Conservation (phyloP, 2,329 filamentous ascomycete genomes). For the Ophiocordyceps camponoti-rufipedis region DNA sequence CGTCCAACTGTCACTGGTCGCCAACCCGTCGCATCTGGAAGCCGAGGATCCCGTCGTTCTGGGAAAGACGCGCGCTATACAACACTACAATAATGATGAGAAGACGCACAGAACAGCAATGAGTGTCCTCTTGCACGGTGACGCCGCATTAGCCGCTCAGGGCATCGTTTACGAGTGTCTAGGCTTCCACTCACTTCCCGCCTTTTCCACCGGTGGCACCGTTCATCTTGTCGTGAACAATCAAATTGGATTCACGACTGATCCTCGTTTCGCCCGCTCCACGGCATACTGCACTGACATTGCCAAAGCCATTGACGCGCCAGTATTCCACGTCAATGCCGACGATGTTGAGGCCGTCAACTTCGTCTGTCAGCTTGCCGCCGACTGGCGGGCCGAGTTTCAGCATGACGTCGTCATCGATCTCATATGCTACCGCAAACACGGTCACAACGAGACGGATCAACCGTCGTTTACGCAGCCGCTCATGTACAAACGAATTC, state of each 20-base stretch:
- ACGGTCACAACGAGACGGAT: slow-evolving; percentile 98
- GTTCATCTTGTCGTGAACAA: slow-evolving; percentile 98
- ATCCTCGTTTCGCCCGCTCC: slow-evolving; percentile 90
- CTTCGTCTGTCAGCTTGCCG: slow-evolving; percentile 91
- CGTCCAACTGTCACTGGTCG: slow-evolving; percentile 95
- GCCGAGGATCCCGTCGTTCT: slow-evolving; percentile 96
- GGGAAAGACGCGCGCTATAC: slow-evolving; percentile 91
- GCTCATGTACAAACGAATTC: slow-evolving; percentile 97
- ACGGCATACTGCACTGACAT: slow-evolving; percentile 99
- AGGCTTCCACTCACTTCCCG: slow-evolving; percentile 88
- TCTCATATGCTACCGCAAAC: slow-evolving; percentile 96
- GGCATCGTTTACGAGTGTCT: slow-evolving; percentile 97
- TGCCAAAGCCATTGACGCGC: slow-evolving; percentile 94
- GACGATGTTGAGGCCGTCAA: slow-evolving; percentile 98
- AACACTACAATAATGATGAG: slow-evolving; percentile 98
- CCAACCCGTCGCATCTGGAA: slow-evolving; percentile 95
- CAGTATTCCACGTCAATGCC: slow-evolving; percentile 97
- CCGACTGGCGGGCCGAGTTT: slow-evolving; percentile 97
- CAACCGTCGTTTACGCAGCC: slow-evolving; percentile 99
- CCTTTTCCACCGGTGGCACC: slow-evolving; percentile 92
- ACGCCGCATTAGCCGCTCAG: slow-evolving; percentile 91
- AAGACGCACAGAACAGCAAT: slow-evolving; percentile 76
- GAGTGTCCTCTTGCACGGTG: slow-evolving; percentile 90
- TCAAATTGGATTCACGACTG: slow-evolving; percentile 98
- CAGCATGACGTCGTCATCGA: slow-evolving; percentile 97